phyloP scores from a whole-genome alignment of 2,329 filamentous ascomycete species.

The Cercospora janseana region DNA sequence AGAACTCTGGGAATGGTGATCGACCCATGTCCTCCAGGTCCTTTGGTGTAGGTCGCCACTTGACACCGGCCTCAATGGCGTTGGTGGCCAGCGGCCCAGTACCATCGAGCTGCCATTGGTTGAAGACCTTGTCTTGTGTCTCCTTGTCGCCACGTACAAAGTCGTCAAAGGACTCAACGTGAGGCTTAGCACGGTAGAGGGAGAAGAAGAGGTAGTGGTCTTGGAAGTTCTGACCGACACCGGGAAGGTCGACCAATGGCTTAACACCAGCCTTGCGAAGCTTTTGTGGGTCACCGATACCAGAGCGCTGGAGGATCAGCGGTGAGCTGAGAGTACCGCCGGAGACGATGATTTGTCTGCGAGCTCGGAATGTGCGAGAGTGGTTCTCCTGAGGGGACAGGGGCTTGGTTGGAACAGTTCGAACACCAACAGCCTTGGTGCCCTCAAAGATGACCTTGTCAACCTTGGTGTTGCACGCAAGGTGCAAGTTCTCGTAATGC shows the following conservation, averaged over 20 bases:
- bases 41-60: constrained; percentile 67
- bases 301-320: constrained; percentile 71
- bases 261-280: constrained; percentile 66
- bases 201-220: constrained; percentile 73
- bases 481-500: constrained; percentile 67
- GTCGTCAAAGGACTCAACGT: constrained; percentile 76
- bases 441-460: constrained; percentile 74
- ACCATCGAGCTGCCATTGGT: constrained; percentile 76
- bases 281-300: constrained; percentile 69
- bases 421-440: constrained; percentile 68
- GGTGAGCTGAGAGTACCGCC: constrained; percentile 72
- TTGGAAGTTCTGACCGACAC: constrained; percentile 74
- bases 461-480: constrained; percentile 73
- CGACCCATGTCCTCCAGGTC: constrained; percentile 67
- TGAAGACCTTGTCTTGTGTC: constrained; percentile 69
- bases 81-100: constrained; percentile 76
- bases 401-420: constrained; percentile 69
- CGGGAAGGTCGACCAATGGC: constrained; percentile 67
- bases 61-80: constrained; percentile 76
- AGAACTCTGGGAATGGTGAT: constrained; percentile 74
- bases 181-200: constrained; percentile 69
- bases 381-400: constrained; percentile 55
- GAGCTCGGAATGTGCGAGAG: constrained; percentile 61
- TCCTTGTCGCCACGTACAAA: constrained; percentile 72
- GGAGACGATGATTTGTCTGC: constrained; percentile 72